These are phyloP conservation scores for Daucus carota DNA, from an alignment of 129 eudicot genomes.

Conservation along the genomic window DNA sequence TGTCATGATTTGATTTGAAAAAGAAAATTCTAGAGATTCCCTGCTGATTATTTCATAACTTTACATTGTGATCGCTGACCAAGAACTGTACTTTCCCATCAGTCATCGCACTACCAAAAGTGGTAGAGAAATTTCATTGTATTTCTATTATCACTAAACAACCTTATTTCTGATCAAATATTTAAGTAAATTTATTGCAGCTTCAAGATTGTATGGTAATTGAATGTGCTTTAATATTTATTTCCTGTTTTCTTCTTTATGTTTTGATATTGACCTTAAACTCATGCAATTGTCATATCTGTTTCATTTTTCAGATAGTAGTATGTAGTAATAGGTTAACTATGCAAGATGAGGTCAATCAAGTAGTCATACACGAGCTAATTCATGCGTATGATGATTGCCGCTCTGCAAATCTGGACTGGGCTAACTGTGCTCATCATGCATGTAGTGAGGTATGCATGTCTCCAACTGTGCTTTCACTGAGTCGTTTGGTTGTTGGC, in stretches of 20 bases:
- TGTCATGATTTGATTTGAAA: neutral
- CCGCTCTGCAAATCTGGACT: constrained; percentile 79
- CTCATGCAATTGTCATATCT: constrained; percentile 1
- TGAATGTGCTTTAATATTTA: neutral
- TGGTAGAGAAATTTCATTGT: too few relatives aligned
- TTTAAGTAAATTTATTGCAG: too few relatives aligned
- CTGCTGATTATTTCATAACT: neutral
- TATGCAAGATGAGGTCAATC: constrained; percentile 80
- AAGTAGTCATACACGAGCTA: constrained; percentile 89
- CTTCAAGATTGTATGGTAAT: too few relatives aligned
- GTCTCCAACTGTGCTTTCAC: neutral
- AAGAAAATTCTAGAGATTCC: neutral
- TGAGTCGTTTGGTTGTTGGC: constrained; percentile 7
- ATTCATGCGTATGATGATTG: constrained; percentile 98
- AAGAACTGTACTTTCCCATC: neutral
- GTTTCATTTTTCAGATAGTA: constrained; percentile 36
- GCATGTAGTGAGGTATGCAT: constrained; percentile 87
- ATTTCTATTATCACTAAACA: too few relatives aligned
- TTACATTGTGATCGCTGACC: neutral
- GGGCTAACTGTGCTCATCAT: constrained; percentile 93
- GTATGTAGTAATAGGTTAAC: constrained; percentile 71
- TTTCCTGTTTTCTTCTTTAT: neutral
- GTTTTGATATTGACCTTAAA: neutral
- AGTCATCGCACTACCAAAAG: neutral
- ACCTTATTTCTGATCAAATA: too few relatives aligned